phyloP scores from a whole-genome alignment of 306 rosid genomes.

The Clitoria ternatea region DNA sequence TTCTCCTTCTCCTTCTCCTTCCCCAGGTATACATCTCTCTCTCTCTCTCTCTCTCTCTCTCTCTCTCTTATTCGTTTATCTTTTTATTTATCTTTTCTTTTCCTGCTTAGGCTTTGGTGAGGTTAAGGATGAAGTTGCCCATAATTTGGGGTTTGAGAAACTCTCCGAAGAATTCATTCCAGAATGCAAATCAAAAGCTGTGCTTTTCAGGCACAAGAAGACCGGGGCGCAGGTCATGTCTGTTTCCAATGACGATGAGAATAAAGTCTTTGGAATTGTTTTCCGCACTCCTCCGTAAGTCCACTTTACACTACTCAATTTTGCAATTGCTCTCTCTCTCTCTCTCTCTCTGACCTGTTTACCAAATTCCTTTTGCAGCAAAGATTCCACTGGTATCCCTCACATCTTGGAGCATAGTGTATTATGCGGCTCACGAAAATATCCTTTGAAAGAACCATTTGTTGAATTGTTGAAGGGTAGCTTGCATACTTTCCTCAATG shows the following conservation, averaged over 20 bases:
- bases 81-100: not conserved
- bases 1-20: slow-evolving; percentile 40
- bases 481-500: slow-evolving; percentile 86
- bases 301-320: too few species aligned
- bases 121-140: slow-evolving; percentile 62
- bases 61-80: not conserved
- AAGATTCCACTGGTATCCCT: slow-evolving; percentile 95
- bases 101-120: slow-evolving; percentile 40
- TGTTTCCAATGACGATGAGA: slow-evolving; percentile 83
- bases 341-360: too few species aligned
- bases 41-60: not conserved
- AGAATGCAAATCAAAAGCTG: slow-evolving; percentile 88
- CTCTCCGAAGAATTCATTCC: slow-evolving; percentile 74
- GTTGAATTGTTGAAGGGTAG: slow-evolving; percentile 94
- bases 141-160: slow-evolving; percentile 69
- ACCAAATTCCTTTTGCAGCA: slow-evolving; percentile 62
- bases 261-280: slow-evolving; percentile 94
- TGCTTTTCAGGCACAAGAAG: slow-evolving; percentile 69
- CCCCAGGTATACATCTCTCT: slow-evolving; percentile 40
- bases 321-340: too few species aligned
- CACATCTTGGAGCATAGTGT: slow-evolving; percentile 98
- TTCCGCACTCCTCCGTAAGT: slow-evolving; percentile 95
- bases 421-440: slow-evolving; percentile 88
- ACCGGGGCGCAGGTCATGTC: slow-evolving; percentile 92
- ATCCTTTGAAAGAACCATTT: slow-evolving; percentile 93